Base-by-base conservation (phyloP, 1,284 basidiomycete species). In the Leucoagaricus sp. region DNA sequence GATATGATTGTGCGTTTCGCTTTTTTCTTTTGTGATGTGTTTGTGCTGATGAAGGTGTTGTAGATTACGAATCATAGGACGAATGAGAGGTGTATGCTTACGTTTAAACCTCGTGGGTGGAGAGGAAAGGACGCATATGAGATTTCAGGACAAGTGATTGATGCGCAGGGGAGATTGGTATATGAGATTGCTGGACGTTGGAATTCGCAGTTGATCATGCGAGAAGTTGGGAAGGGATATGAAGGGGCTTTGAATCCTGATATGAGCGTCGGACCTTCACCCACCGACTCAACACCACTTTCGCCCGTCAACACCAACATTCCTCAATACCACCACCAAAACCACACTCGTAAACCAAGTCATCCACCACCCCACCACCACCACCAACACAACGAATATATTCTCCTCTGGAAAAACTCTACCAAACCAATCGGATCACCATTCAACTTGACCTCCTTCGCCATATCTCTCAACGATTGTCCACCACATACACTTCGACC, bases 101-200 rank as follows among this genome's bases (percentile, higher is more conserved):
- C 94, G 1, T 98, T 99, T 81, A 98, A 98, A 75, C 96, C 96
- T 1, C 82, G 96, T 58, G 93, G 94, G 6, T 98, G 96, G 96
- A 79, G 94, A 58, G 94, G 93, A 28, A 91, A 86, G 66, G 91
- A 96, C 62, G 93, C 95, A 0, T 94, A 83, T 65, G 96, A 98
- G 73, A 95, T 98, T 66, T 89, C 89, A 15, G 96, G 96, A 3
- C 82, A 84, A 41, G 95, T 98, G 28, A 74, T 82, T 59, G 87
- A 93, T 66, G 72, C 81, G 1, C 65, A 76, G 0, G 94, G 92
- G 10, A 77, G 82, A 28, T 75, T 87, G 40, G 82, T 77, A 0
- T 94, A 96, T 76, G 94, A 98, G 61, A 95, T 98, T 62, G 95
- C 96, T 0, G 96, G 96, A 8, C 83, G 95, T 9, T 99, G 96